phyloP scores from a whole-genome alignment of 768 basidiomycete genomes.

The Cyclocybe aegerita region DNA sequence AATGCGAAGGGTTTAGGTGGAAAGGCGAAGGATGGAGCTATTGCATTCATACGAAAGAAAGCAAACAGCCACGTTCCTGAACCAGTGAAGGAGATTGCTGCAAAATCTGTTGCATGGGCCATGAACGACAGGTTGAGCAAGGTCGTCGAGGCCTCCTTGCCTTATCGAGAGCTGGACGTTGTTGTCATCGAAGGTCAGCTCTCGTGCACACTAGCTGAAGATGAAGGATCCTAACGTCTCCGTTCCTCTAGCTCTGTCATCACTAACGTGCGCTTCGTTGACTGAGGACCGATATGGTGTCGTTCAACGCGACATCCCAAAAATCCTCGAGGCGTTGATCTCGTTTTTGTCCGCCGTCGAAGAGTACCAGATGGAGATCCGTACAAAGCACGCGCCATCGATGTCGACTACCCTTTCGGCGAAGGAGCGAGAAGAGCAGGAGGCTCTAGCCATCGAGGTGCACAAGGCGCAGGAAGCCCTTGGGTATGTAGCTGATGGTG shows the following conservation, averaged over 20 bases:
- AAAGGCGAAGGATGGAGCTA: conserved; percentile 4
- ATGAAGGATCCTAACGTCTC: not conserved
- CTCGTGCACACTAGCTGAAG: not conserved
- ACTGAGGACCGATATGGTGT: conserved; percentile 80
- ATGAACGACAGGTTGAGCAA: conserved; percentile 50
- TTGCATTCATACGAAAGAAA: conserved; percentile 1
- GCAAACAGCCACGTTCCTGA: conserved; percentile 28
- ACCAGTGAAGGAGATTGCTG: conserved; percentile 22
- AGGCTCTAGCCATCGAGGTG: conserved; percentile 46
- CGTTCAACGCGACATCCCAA: conserved; percentile 83
- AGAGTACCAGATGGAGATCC: conserved; percentile 56
- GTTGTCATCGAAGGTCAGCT: conserved; percentile 60
- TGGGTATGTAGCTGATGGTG: conserved; percentile 57
- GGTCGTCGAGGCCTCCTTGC: conserved; percentile 53
- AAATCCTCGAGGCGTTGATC: conserved; percentile 74
- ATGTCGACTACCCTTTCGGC: conserved; percentile 30
- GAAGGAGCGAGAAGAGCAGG: conserved; percentile 36
- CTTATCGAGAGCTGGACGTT: conserved; percentile 62
- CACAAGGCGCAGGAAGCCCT: conserved; percentile 56
- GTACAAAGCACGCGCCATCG: conserved; percentile 36
- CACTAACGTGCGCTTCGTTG: conserved; percentile 69
- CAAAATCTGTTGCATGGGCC: conserved; percentile 51
- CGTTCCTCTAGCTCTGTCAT: conserved; percentile 55
- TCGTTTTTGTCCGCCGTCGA: conserved; percentile 69
- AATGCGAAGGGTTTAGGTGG: conserved; percentile 9